Percentiles rank a stretch among this genome's conserved stretches.
Evolutionary conservation across 192 early-diverging fungal genomes (phyloP).

Genomic region (Coemansia sp.): DNA sequence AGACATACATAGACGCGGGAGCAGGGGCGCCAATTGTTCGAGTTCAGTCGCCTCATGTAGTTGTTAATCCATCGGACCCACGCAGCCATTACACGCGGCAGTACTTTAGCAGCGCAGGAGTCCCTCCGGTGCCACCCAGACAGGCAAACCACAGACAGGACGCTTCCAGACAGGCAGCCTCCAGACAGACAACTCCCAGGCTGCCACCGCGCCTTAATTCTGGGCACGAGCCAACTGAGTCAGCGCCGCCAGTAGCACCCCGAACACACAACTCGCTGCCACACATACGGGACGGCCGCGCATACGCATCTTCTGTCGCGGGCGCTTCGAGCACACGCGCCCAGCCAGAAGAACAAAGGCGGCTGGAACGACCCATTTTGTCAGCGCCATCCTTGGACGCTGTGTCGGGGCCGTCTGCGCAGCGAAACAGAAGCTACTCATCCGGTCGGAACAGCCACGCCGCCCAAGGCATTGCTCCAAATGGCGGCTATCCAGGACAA

Average conservation of each 20-base stretch:
- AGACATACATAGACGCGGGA: conserved; percentile 47
- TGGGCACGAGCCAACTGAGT: conserved; percentile 40
- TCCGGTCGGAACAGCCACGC: background rate
- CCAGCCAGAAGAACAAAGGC: background rate
- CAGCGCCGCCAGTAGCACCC: conserved; percentile 25
- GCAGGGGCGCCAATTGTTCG: conserved; percentile 51
- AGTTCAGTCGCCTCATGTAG: conserved; percentile 30
- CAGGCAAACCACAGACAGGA: conserved; percentile 11
- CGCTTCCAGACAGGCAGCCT: conserved; percentile 33
- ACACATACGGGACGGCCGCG: conserved; percentile 5
- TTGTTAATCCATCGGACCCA: conserved; percentile 49
- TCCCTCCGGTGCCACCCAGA: conserved; percentile 21
- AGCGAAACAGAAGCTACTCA: conserved; percentile 4
- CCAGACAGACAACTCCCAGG: conserved; percentile 24
- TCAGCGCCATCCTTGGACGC: too few relatives aligned
- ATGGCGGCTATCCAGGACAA: background rate
- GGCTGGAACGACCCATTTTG: background rate
- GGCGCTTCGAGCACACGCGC: background rate
- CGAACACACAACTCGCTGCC: conserved; percentile 19
- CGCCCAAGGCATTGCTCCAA: background rate
- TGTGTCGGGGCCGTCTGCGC: background rate
- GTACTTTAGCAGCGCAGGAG: conserved; percentile 13
- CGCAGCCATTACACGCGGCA: conserved; percentile 41
- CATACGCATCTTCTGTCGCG: background rate
- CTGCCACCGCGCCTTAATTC: conserved; percentile 21